Percentiles rank a stretch among this genome's conserved stretches.
These are phyloP conservation scores for Phytophthora cryptogea DNA, from an alignment of 352 stramenopile genomes.

Conservation along the genomic window DNA sequence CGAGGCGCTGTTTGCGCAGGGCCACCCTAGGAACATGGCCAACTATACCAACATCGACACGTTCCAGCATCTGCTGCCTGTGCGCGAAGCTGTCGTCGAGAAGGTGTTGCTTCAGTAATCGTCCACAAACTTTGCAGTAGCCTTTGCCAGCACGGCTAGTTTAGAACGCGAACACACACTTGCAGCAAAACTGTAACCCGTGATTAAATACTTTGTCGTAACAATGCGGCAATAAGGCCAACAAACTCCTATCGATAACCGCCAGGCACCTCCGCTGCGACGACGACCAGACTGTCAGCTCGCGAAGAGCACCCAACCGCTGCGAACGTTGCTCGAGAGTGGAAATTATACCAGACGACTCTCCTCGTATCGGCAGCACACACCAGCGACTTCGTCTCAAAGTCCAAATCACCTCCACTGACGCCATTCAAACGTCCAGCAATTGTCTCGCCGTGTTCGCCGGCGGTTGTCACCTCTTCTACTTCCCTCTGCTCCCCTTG, in stretches of 20 bases:
- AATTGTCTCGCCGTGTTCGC: constrained; percentile 6
- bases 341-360: constrained; percentile 32
- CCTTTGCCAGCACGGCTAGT: background rate
- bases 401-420: background rate
- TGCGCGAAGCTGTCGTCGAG: constrained; percentile 61
- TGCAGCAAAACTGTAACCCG: constrained; percentile 16
- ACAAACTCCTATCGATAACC: constrained; percentile 36
- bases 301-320: constrained; percentile 35
- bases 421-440: constrained; percentile 1
- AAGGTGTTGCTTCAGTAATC: constrained; percentile 63
- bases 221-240: background rate
- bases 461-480: constrained; percentile 1
- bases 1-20: constrained; percentile 64
- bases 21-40: constrained; percentile 74
- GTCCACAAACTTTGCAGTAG: background rate
- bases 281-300: constrained; percentile 42
- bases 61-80: constrained; percentile 74
- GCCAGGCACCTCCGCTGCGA: constrained; percentile 25
- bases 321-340: constrained; percentile 37
- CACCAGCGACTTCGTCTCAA: constrained; percentile 28
- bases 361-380: constrained; percentile 3
- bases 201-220: constrained; percentile 35
- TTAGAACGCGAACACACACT: constrained; percentile 22
- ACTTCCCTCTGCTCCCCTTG: constrained; percentile 9
- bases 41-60: constrained; percentile 87